Evolutionary conservation across 768 basidiomycete genomes (phyloP).

Genomic region (Gautieria morchelliformis): DNA sequence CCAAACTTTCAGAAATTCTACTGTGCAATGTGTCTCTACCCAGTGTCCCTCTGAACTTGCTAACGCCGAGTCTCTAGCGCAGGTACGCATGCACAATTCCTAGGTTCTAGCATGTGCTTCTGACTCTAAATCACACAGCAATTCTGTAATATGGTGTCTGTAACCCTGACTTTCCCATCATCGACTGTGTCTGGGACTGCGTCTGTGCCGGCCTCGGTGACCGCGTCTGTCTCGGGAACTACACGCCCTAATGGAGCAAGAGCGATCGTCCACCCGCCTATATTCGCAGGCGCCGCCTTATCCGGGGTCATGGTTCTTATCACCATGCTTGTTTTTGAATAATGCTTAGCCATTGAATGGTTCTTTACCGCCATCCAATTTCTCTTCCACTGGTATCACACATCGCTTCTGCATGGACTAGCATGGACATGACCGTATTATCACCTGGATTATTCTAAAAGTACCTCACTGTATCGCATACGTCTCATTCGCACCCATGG

Average conservation of each 20-base stretch:
- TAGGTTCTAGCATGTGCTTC: not conserved
- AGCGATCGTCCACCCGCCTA: too few species aligned
- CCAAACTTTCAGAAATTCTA: not conserved
- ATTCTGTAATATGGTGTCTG: slow-evolving; percentile 5
- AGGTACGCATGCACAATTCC: not conserved
- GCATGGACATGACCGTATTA: not conserved
- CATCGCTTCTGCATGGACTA: not conserved
- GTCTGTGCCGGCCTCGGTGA: too few species aligned
- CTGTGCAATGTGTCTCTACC: not conserved
- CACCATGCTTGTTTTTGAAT: too few species aligned
- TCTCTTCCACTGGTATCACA: too few species aligned
- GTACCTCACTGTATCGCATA: not conserved
- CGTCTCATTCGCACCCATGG: not conserved
- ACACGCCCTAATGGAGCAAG: too few species aligned
- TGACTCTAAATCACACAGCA: not conserved
- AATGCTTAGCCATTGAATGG: too few species aligned
- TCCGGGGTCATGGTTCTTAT: too few species aligned
- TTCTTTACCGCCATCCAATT: too few species aligned
- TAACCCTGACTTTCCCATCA: slow-evolving; percentile 2
- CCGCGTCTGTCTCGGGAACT: too few species aligned
- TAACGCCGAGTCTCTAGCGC: not conserved
- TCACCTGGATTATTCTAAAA: not conserved
- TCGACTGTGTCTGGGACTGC: not conserved
- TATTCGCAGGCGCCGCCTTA: too few species aligned
- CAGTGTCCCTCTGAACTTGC: not conserved